phyloP scores from a whole-genome alignment of 2,329 filamentous ascomycete genomes.

The Phyllosticta citrichinensis region DNA sequence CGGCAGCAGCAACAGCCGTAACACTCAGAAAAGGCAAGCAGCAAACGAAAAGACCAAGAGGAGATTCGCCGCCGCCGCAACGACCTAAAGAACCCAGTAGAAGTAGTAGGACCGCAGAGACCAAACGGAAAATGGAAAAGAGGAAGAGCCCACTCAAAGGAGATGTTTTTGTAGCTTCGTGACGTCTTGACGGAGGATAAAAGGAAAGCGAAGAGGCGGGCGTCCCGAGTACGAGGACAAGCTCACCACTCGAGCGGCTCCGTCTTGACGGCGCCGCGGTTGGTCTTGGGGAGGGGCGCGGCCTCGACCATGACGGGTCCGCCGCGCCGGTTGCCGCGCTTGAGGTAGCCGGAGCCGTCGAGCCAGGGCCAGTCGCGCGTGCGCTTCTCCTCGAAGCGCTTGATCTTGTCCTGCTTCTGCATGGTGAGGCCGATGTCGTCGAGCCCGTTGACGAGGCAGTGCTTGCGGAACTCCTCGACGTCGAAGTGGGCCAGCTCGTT shows the following conservation, averaged over 20 bases:
- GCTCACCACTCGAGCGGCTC: constrained; percentile 80
- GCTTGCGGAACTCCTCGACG: constrained; percentile 86
- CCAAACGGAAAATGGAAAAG: neutral
- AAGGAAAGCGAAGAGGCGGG: neutral
- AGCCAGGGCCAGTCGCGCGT: constrained; percentile 79
- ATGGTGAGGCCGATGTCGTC: constrained; percentile 95
- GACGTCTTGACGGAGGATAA: neutral
- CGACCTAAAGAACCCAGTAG: neutral
- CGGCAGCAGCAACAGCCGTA: too few relatives aligned
- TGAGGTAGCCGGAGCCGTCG: constrained; percentile 75
- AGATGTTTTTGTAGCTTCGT: neutral
- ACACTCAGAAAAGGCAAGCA: neutral
- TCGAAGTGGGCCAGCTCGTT: constrained; percentile 70
- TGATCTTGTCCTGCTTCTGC: constrained; percentile 83
- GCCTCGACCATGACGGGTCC: constrained; percentile 55
- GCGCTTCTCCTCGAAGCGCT: constrained; percentile 68
- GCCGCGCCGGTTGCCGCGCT: constrained; percentile 34
- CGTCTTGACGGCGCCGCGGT: constrained; percentile 70
- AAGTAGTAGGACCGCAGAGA: neutral
- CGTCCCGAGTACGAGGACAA: neutral
- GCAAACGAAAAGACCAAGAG: too few relatives aligned
- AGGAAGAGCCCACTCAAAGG: neutral
- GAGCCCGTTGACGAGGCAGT: constrained; percentile 85
- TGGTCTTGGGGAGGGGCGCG: constrained; percentile 73
- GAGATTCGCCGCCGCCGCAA: neutral